Base-by-base conservation (phyloP, 2,329 filamentous ascomycete species). In the Coleophoma eucalyptorum region DNA sequence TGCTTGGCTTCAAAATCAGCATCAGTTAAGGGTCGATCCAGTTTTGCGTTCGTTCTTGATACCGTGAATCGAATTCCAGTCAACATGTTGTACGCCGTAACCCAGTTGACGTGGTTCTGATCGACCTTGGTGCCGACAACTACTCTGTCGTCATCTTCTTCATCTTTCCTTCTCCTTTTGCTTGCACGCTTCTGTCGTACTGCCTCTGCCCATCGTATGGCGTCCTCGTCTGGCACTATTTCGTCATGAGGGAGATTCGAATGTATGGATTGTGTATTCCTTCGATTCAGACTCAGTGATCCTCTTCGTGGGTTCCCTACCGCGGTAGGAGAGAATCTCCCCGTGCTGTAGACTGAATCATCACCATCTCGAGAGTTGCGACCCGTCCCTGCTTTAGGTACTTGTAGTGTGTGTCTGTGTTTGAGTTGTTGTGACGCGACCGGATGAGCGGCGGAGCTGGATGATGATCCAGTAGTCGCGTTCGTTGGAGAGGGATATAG, bases 11-110 rank as follows among this genome's bases (percentile, higher is more conserved):
- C 82, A 72, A 99, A 99, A 73, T 99, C 94, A 56, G 86, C 89
- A 68, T 94, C 87, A 12, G 89, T 96, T 59, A 99, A 72, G 51
- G 91, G 85, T 50, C 93, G 86, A 69, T 97, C 91, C 69, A 97
- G 82, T 73, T 99, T 99, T 42, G 94, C 94, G 66, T 99, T 97
- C 50, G 92, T 96, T 62, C 94, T 81, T 56, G 92, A 97, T 21
- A 99, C 94, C 41, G 90, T 92, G 63, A 97, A 96, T 50, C 94
- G 91, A 67, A 99, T 99, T 56, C 94, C 94, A 37, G 94, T 99
- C 73, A 99, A 80, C 94, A 99, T 99, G 71, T 99, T 99, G 76
- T 99, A 99, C 52, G 94, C 94, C 2, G 91, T 97, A 42, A 96
- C 91, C 86, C 89, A 99, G 69, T 97, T 97, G 59, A 90, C 89